Conservation (phyloP, 1,284 basidiomycete species). For the Bondarzewia mesenterica region DNA sequence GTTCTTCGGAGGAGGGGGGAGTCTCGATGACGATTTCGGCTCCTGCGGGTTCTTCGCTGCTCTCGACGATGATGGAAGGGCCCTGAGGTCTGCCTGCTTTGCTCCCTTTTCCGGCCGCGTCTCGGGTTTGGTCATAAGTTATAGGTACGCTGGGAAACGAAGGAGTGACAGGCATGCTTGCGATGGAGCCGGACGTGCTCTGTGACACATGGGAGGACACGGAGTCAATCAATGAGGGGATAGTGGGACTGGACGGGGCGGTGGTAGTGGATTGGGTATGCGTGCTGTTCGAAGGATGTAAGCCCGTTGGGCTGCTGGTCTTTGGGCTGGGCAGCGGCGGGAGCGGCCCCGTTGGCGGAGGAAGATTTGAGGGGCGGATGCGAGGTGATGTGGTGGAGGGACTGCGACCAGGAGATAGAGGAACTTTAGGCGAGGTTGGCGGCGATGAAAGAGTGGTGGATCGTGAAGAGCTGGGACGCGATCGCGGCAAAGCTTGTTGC, state of each 20-base stretch:
- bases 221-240: conserved; percentile 8
- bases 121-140: not conserved
- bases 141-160: not conserved
- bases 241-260: conserved; percentile 6
- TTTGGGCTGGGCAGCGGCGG: not conserved
- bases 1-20: not conserved
- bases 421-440: not conserved
- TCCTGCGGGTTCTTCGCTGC: not conserved
- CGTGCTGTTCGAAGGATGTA: not conserved
- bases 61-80: conserved; percentile 7
- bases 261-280: not conserved
- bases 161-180: conserved; percentile 1
- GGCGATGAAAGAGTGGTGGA: not conserved
- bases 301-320: not conserved
- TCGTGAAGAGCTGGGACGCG: not conserved
- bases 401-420: not conserved
- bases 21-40: conserved; percentile 5
- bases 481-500: not conserved
- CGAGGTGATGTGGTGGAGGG: not conserved
- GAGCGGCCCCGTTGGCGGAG: not conserved
- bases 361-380: not conserved
- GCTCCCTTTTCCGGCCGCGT: not conserved
- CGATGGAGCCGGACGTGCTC: not conserved
- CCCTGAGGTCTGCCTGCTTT: not conserved
- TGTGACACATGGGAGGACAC: conserved; percentile 9